Evolutionary conservation across 2,329 filamentous ascomycete species (phyloP).

Genomic region (Paraphoma chrysanthemicola): DNA sequence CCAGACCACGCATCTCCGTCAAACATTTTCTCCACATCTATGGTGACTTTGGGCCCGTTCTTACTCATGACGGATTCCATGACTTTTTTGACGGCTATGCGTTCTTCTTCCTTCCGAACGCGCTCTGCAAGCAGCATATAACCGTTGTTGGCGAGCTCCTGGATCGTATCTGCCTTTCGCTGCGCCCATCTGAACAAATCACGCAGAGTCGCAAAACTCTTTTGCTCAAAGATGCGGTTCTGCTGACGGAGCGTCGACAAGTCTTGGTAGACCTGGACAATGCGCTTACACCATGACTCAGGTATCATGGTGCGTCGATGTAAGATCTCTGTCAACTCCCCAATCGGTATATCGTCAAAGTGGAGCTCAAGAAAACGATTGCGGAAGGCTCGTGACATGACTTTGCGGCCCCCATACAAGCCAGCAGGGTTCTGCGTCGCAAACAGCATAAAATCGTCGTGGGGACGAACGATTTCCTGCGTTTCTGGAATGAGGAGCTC

Average conservation of each 20-base stretch:
- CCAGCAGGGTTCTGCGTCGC: slow-evolving; percentile 97
- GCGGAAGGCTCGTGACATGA: slow-evolving; percentile 90
- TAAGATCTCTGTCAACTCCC: slow-evolving; percentile 89
- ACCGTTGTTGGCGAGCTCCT: slow-evolving; percentile 88
- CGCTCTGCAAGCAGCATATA: slow-evolving; percentile 97
- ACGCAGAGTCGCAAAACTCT: slow-evolving; percentile 94
- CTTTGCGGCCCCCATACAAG: slow-evolving; percentile 92
- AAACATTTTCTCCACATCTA: slow-evolving; percentile 79
- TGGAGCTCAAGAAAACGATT: slow-evolving; percentile 97
- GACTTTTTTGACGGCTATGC: slow-evolving; percentile 80
- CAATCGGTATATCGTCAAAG: slow-evolving; percentile 96
- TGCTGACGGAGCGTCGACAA: slow-evolving; percentile 89
- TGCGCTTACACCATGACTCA: slow-evolving; percentile 87
- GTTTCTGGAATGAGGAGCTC: slow-evolving; percentile 96
- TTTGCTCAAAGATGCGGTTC: slow-evolving; percentile 91
- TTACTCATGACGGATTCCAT: slow-evolving; percentile 86
- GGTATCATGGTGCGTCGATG: slow-evolving; percentile 88
- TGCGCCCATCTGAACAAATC: slow-evolving; percentile 96
- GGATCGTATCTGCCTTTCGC: slow-evolving; percentile 80
- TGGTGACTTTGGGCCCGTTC: slow-evolving; percentile 66
- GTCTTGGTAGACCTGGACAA: slow-evolving; percentile 93
- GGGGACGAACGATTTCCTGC: slow-evolving; percentile 89
- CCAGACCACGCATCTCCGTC: slow-evolving; percentile 51
- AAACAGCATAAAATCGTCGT: slow-evolving; percentile 96
- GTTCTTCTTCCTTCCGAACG: slow-evolving; percentile 89